Conservation (phyloP, 495 filamentous ascomycete genomes). For the Hyphodiscus hymeniophilus region DNA sequence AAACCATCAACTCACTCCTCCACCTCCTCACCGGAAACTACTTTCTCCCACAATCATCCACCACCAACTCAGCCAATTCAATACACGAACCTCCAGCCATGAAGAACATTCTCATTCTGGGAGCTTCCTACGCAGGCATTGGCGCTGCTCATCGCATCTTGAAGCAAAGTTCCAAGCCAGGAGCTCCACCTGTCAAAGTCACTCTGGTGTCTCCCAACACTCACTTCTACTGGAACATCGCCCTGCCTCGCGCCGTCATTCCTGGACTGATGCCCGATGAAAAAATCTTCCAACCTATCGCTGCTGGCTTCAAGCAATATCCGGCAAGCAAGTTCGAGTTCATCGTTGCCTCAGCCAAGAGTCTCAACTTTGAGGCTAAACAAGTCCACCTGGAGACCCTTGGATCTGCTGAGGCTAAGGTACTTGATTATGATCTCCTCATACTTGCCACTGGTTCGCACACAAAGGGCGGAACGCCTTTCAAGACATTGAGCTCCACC, state of each 20-base stretch:
- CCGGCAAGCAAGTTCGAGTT: slow-evolving; percentile 42
- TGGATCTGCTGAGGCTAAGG: slow-evolving; percentile 25
- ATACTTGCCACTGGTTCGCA: slow-evolving; percentile 47
- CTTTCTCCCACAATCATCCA: slow-evolving; percentile 4
- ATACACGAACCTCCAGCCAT: not conserved
- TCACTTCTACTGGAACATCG: slow-evolving; percentile 30
- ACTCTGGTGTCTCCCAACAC: slow-evolving; percentile 30
- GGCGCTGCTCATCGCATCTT: slow-evolving; percentile 16
- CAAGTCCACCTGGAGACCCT: slow-evolving; percentile 22
- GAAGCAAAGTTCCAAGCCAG: slow-evolving; percentile 13
- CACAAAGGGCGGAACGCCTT: slow-evolving; percentile 33
- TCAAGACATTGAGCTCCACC: slow-evolving; percentile 36
- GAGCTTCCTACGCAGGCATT: slow-evolving; percentile 21
- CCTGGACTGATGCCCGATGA: slow-evolving; percentile 25
- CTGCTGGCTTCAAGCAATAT: slow-evolving; percentile 43
- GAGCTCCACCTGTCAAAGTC: slow-evolving; percentile 23
- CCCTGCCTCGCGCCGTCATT: slow-evolving; percentile 26
- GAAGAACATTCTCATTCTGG: slow-evolving; percentile 28
- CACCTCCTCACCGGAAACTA: slow-evolving; percentile 13
- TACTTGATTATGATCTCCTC: slow-evolving; percentile 41
- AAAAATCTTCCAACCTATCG: slow-evolving; percentile 26
- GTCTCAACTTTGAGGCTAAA: slow-evolving; percentile 36
- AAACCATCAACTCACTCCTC: slow-evolving; percentile 4
- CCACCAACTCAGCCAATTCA: too few species aligned
- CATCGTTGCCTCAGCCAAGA: slow-evolving; percentile 41